These are phyloP conservation scores for Boletus reticuloceps DNA, from an alignment of 768 basidiomycete genomes.

Conservation along the genomic window DNA sequence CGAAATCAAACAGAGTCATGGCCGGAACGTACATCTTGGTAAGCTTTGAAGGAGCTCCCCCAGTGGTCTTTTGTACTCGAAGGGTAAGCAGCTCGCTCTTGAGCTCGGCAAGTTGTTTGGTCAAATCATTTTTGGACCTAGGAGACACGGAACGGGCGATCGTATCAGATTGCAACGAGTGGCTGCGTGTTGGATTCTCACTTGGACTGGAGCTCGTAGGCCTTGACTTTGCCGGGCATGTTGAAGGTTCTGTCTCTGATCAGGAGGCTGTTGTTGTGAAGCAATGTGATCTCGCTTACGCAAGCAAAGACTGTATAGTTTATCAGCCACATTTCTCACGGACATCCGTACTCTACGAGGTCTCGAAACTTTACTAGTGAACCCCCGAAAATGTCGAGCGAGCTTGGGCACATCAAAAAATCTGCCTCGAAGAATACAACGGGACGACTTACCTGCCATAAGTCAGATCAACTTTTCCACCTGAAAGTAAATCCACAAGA, in stretches of 20 bases:
- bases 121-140: slow-evolving; percentile 96
- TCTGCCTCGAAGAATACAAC: not conserved
- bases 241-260: slow-evolving; percentile 36
- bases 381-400: slow-evolving; percentile 74
- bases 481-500: slow-evolving; percentile 75
- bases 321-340: slow-evolving; percentile 42
- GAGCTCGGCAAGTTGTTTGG: slow-evolving; percentile 90
- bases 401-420: slow-evolving; percentile 29
- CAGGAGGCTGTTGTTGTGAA: slow-evolving; percentile 34
- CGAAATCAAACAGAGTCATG: not conserved
- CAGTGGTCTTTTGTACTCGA: slow-evolving; percentile 97
- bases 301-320: slow-evolving; percentile 39
- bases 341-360: slow-evolving; percentile 26
- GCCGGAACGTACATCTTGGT: slow-evolving; percentile 83
- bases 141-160: slow-evolving; percentile 5
- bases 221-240: slow-evolving; percentile 93
- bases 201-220: slow-evolving; percentile 96
- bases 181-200: slow-evolving; percentile 37
- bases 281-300: slow-evolving; percentile 30
- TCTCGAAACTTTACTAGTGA: slow-evolving; percentile 59
- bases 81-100: slow-evolving; percentile 92
- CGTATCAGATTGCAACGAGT: not conserved
- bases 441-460: slow-evolving; percentile 31
- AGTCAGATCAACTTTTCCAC: slow-evolving; percentile 62
- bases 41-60: slow-evolving; percentile 92